Base-by-base conservation (phyloP, 2,329 filamentous ascomycete species). In the Neonectria magnoliae region DNA sequence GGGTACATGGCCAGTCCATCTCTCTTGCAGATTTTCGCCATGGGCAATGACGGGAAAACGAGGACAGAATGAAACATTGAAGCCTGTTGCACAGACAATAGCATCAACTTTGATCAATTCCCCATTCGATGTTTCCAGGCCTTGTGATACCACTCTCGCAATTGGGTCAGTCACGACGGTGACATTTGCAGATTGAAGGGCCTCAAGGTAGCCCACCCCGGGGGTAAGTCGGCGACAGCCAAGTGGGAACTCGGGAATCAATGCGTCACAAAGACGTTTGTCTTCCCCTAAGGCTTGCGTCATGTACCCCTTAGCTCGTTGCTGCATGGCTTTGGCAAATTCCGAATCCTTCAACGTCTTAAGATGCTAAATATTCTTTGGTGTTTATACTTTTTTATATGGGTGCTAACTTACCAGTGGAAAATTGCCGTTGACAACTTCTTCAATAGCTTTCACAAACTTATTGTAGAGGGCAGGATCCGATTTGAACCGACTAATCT, bases 151-250 rank as follows among this genome's bases (percentile, higher is more conserved):
- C 27, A 66, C 22, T 5, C 25, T 52, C 16, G 9, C 31, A 9
- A 66, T 64, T 2, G 60, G 31, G 5, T 64, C 56, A 2, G 50
- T 50, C 5, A 66, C 47, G 5, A 64, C 41, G 10, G 13, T 54
- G 14, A 66, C 60, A 22, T 64, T 60, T 13, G 38, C 5, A 22
- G 41, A 16, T 14, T 41, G 51, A 18, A 66, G 36, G n/a, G 56
- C 45, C 31, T 57, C 60, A 1, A 66, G 33, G n/a, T 66, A 66
- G 13, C 47, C 60, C 9, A 59, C 45, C 4, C 60, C 56, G 6
- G 64, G 64, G 6, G 64, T 66, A 4, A 62, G 51, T 14, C 60
- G 50, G 2, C 64, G 64, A 18, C 64, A 66, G 11, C 64, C 64
- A 1, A 66, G 47, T 13, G 61, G 51, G 25, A 61, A 67, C 8